Evolutionary conservation across 163 green algal genomes (phyloP).

Genomic region (Scenedesmus sp.): DNA sequence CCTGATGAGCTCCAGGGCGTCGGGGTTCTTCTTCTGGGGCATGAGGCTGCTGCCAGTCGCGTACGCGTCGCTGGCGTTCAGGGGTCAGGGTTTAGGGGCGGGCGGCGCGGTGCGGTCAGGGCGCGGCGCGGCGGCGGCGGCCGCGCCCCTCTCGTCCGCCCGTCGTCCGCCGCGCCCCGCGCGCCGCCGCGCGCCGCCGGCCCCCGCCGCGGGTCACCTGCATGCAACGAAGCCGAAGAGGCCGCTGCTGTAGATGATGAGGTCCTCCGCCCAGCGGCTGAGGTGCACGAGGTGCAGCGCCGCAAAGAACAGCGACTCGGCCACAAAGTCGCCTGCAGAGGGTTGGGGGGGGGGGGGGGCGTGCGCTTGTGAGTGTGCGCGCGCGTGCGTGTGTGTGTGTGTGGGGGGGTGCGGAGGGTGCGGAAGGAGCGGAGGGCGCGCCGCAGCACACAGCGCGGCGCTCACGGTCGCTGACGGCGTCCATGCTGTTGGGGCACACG

Average conservation of each 20-base stretch:
- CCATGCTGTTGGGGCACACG: slow-evolving; percentile 98
- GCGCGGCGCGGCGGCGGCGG: too few relatives aligned
- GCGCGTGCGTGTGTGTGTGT: too few relatives aligned
- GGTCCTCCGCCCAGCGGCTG: slow-evolving; percentile 93
- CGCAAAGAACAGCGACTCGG: slow-evolving; percentile 90
- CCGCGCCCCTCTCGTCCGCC: too few relatives aligned
- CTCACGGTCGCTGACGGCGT: slow-evolving; percentile 89
- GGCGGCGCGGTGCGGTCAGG: too few relatives aligned
- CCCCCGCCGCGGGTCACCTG: too few relatives aligned
- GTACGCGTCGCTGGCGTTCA: slow-evolving; percentile 96
- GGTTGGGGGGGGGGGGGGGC: too few relatives aligned
- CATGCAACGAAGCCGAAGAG: slow-evolving; percentile 93
- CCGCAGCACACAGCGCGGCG: neutral
- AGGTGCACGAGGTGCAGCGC: slow-evolving; percentile 89
- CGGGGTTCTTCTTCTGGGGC: slow-evolving; percentile 99
- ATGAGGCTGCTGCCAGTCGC: slow-evolving; percentile 95
- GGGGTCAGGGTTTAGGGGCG: too few relatives aligned
- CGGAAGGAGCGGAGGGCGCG: neutral
- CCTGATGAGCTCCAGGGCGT: slow-evolving; percentile 97
- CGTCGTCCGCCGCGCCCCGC: too few relatives aligned
- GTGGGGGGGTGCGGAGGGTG: too few relatives aligned
- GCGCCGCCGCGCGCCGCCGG: too few relatives aligned
- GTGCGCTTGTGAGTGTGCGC: neutral
- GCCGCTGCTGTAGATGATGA: slow-evolving; percentile 96
- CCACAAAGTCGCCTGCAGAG: slow-evolving; percentile 94